These are phyloP conservation scores for Heliamphora pulchella DNA, from an alignment of 179 eudicot genomes.

Conservation along the genomic window DNA sequence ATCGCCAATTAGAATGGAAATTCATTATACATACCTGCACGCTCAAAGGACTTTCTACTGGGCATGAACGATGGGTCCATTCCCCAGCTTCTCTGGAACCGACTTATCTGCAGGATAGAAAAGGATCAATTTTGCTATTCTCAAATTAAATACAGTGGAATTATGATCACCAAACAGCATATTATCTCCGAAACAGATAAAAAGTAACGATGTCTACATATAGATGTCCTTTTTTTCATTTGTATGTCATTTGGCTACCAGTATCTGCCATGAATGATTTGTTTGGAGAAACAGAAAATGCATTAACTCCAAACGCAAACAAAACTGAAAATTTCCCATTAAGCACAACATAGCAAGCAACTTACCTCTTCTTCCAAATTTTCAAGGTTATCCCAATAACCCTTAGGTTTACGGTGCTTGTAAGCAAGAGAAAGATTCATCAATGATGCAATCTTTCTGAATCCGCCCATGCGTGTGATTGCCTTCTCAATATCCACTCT, in stretches of 20 bases:
- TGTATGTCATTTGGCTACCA: background rate
- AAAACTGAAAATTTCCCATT: background rate
- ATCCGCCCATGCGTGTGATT: constrained; percentile 93
- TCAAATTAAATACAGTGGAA: background rate
- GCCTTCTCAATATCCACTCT: constrained; percentile 98
- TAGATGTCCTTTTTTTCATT: background rate
- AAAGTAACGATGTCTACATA: background rate
- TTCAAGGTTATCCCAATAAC: constrained; percentile 95
- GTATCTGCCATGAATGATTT: background rate
- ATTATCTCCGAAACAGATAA: background rate
- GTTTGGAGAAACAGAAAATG: background rate
- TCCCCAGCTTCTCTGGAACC: constrained; percentile 95
- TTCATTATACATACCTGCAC: constrained; percentile 50
- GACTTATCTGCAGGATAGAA: constrained; percentile 44
- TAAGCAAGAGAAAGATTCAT: constrained; percentile 93
- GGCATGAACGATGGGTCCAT: constrained; percentile 94
- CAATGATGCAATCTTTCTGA: constrained; percentile 66
- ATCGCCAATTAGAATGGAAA: background rate
- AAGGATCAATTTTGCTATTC: constrained; percentile 9
- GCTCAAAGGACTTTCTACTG: constrained; percentile 88
- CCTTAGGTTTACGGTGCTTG: constrained; percentile 91
- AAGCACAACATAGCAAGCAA: background rate
- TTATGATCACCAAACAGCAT: background rate
- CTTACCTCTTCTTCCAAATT: constrained; percentile 84
- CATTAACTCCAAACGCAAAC: background rate